A percentile compares a stretch with the other conserved stretches of the same genome.
These are phyloP conservation scores for Colletotrichum ledebouriae DNA, from an alignment of 2,329 filamentous ascomycete species.

Conservation along the genomic window DNA sequence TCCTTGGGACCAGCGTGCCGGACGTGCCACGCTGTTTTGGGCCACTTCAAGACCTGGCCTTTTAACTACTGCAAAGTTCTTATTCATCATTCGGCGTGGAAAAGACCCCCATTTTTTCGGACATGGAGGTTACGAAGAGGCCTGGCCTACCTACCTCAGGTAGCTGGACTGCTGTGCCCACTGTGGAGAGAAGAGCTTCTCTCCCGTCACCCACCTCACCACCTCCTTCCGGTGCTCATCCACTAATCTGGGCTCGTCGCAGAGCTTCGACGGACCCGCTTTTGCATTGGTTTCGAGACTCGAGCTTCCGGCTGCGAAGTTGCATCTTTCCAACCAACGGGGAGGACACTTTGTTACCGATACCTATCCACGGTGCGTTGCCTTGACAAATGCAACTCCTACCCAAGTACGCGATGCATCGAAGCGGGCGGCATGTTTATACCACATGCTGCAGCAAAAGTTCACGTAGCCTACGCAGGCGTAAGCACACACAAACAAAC, in stretches of 20 bases:
- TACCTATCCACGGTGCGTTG: background rate
- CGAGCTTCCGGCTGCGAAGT: slow-evolving; percentile 1
- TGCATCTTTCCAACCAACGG: slow-evolving; percentile 7
- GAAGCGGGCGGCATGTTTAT: background rate
- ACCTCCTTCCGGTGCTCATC: background rate
- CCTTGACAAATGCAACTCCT: no score
- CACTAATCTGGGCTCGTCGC: slow-evolving; percentile 26
- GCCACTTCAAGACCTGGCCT: slow-evolving; percentile 23
- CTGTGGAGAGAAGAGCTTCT: no score
- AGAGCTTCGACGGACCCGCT: slow-evolving; percentile 20
- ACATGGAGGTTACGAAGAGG: no score
- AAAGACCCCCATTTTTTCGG: no score
- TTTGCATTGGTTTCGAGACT: slow-evolving; percentile 27
- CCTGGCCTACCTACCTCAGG: no score
- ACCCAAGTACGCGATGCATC: no score
- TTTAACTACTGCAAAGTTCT: no score
- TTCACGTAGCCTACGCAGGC: no score
- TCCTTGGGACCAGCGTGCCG: slow-evolving; percentile 25
- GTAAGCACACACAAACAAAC: background rate
- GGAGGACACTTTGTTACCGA: background rate
- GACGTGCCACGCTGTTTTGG: slow-evolving; percentile 35
- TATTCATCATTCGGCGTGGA: no score
- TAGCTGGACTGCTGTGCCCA: no score
- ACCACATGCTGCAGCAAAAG: slow-evolving; percentile 1
- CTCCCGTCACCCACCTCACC: background rate